Conservation (phyloP, 164 flowering plant genomes). For the Stephania cephalantha region DNA sequence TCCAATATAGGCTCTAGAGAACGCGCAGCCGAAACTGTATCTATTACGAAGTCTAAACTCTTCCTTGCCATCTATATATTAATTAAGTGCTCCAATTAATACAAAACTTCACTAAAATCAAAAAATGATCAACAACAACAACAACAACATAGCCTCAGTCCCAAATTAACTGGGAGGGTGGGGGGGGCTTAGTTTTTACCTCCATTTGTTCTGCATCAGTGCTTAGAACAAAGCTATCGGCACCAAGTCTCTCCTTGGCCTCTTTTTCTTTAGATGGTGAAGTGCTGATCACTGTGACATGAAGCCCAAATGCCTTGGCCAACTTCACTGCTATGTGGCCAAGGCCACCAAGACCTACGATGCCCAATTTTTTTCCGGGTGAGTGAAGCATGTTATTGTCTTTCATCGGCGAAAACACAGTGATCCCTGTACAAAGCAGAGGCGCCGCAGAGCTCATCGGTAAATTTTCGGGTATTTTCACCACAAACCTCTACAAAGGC, state of each 20-base stretch:
- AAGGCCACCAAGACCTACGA: slow-evolving; percentile 74
- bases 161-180: too few relatives aligned
- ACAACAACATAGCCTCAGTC: too few relatives aligned
- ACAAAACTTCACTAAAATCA: too few relatives aligned
- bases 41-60: slow-evolving; percentile 50
- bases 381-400: slow-evolving; percentile 36
- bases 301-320: slow-evolving; percentile 68
- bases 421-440: slow-evolving; percentile 64
- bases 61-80: slow-evolving; percentile 31
- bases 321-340: slow-evolving; percentile 76
- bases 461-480: slow-evolving; percentile 47
- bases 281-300: slow-evolving; percentile 78
- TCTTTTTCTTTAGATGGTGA: slow-evolving; percentile 61
- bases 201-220: too few relatives aligned
- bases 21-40: slow-evolving; percentile 55
- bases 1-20: slow-evolving; percentile 45
- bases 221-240: slow-evolving; percentile 62
- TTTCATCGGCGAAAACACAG: slow-evolving; percentile 59
- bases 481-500: slow-evolving; percentile 39
- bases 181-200: too few relatives aligned
- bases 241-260: slow-evolving; percentile 56
- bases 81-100: too few relatives aligned
- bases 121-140: too few relatives aligned
- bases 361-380: slow-evolving; percentile 49
- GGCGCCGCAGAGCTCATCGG: slow-evolving; percentile 70